These are phyloP conservation scores for Phyllosticta citribraziliensis DNA, from an alignment of 2,329 filamentous ascomycete genomes.

Conservation along the genomic window DNA sequence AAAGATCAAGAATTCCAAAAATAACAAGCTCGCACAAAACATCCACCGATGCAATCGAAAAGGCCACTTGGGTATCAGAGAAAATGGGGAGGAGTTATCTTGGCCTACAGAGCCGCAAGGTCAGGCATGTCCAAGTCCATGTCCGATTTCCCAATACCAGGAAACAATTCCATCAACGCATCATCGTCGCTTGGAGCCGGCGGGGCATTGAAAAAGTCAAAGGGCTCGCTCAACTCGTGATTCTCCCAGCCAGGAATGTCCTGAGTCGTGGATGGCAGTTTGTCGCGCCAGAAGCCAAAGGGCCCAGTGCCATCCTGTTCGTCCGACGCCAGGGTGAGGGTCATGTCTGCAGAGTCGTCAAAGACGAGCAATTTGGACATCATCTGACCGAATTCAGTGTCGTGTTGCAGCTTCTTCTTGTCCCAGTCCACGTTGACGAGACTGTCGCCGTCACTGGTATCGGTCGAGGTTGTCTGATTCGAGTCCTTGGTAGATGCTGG, in stretches of 20 bases:
- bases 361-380: conserved; percentile 6
- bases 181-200: conserved; percentile 3
- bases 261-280: neutral
- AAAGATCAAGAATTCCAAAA: neutral
- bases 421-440: conserved; percentile 21
- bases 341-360: conserved; percentile 4
- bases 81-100: neutral
- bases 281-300: conserved; percentile 5
- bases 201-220: conserved; percentile 7
- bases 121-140: neutral
- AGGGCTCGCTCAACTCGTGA: neutral
- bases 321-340: conserved; percentile 4
- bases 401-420: neutral
- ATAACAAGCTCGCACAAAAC: neutral
- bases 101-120: neutral
- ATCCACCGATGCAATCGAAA: neutral
- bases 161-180: conserved; percentile 2
- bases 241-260: conserved; percentile 4
- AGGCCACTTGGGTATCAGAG: neutral
- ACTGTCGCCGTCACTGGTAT: conserved; percentile 34
- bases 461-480: conserved; percentile 28
- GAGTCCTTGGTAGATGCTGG: conserved; percentile 29
- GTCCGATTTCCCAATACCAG: neutral
- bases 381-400: conserved; percentile 3
- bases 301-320: neutral